Evolutionary conservation across 108 stramenopile genomes (phyloP), one percentile per base, ranked within the genome.

Genomic region (Cyclotella kingstonii): DNA sequence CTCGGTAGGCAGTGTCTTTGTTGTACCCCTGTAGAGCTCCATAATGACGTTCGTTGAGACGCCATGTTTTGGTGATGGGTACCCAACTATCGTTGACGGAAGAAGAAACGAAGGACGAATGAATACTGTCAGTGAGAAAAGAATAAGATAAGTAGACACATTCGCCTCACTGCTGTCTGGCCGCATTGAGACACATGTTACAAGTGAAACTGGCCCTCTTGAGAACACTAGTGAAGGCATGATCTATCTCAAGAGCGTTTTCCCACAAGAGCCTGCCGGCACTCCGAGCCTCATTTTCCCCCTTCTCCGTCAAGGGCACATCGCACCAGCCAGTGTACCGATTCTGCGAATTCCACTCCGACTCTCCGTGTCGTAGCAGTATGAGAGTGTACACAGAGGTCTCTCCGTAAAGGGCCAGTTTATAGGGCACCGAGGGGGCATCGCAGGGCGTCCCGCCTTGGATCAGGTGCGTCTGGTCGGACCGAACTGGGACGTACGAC

Each of bases 1-100:
- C 83, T 48, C 76, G 38, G 35, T 70, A 91, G 2, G 90, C 87
- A 10, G 78, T 80, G 54, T 89, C 87, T 58, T 93, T 93, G 30
- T 89, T 84, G 45, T 89, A 89, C 19, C 91, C 91, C 70, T 93
- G 91, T 12, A 93, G 61, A 8, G 84, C 76, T 23, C 91, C 93
- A 53, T 94, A 94, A 54, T 90, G 89, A 18, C 93, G 82, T 70
- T 94, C 93, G 63, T 94, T 94, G 27, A 94, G 59, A 22, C 86
- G 69, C 89, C 89, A 94, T 7, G 85, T 79, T 49, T 90, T 89
- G 1, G 84, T 85, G 8, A 89, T 83, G 14, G 84, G 84, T 0
- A 93, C 89, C 86, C 86, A 90, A 63, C 67, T 68, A 31, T 53
- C 5, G 31, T 46, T 7, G 15, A 47, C 46, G 8, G 15, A 8